Base-by-base conservation (phyloP, 1,284 basidiomycete species). In the Pyrrhoderma noxium region DNA sequence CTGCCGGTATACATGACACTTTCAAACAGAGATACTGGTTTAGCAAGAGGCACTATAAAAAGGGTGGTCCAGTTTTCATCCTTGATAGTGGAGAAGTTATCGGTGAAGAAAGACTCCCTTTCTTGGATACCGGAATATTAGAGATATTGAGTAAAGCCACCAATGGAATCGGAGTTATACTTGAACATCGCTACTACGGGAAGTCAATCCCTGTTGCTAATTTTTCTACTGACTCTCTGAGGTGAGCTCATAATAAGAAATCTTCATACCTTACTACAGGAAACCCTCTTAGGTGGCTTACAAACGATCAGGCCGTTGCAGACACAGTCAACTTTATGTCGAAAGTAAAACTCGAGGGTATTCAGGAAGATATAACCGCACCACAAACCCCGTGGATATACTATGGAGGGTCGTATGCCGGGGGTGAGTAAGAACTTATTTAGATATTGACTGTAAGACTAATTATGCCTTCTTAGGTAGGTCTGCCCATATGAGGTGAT, bases 331-430 rank as follows among this genome's bases (percentile, higher is more conserved):
- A 88, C 65, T 97, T 98, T 64, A 92, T 97, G 75, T 71, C 76
- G 4, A 78, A 85, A 53, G 81, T 96, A 62, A 75, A 83, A 58
- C 85, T 94, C 51, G 68, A 76, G 1, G 85, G 85, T 0, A 77
- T 94, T 22, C 70, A 81, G 3, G 79, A 86, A 53, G 75, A 85
- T 56, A 61, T 90, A 52, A 82, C 83, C 2, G 78, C 83, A 3
- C 80, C 77, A 2, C 72, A 67, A 27, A 84, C 85, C 0, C 89
- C 91, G 1, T 95, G 93, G 88, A 91, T 98, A 57, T 95, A 95
- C 67, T 96, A 96, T 61, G 94, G 95, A 23, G 88, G 87, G 8
- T 89, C 86, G 0, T 94, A 98, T 62, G 93, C 94, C 3, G 95
- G 95, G 46, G 50, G 50, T 51, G 37, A 5, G 27, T 5, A n/a